Conservation (phyloP, 176 grass and related monocot genomes). For the Hordeum vulgare region MorexV3_pseudomolecules_assembly NC_058524.1:626756800-626757299, state of each 20-base stretch:
- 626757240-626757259: neutral
- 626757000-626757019: neutral
- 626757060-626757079: neutral
- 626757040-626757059: neutral
- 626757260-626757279: neutral
- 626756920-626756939: neutral
- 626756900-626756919: neutral
- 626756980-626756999: neutral
- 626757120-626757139: rapidly evolving
- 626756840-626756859: neutral
- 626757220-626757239: neutral
- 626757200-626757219: neutral
- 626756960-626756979: neutral
- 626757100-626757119: neutral
- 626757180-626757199: neutral
- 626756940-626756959: neutral
- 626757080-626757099: neutral
- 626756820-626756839: neutral
- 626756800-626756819: neutral
- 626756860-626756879: neutral
- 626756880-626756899: neutral
- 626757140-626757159: neutral
- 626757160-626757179: neutral
- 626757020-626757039: neutral
- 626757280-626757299: neutral